These are phyloP conservation scores for Coriolopsis trogii DNA, from an alignment of 1,284 basidiomycete species.

Conservation along the genomic window DNA sequence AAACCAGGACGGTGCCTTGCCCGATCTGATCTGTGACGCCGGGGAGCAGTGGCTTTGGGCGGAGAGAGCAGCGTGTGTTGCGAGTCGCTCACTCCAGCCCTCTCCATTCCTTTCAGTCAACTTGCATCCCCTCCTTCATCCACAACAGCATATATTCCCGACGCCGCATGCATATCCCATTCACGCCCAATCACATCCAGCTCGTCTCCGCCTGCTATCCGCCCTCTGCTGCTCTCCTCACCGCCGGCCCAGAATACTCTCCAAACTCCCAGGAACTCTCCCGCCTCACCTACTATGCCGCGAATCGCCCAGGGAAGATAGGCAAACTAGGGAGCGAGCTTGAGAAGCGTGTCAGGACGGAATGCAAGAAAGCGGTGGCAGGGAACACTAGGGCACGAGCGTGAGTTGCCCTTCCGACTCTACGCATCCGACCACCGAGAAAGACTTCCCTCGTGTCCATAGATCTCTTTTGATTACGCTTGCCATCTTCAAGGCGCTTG, in stretches of 20 bases:
- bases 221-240: slow-evolving; percentile 74
- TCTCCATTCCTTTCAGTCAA: slow-evolving; percentile 23
- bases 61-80: slow-evolving; percentile 1
- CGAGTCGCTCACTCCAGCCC: slow-evolving; percentile 2
- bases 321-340: slow-evolving; percentile 85
- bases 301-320: slow-evolving; percentile 89
- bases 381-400: slow-evolving; percentile 82
- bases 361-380: slow-evolving; percentile 68
- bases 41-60: background rate
- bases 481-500: slow-evolving; percentile 81
- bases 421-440: background rate
- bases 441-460: slow-evolving; percentile 9
- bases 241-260: slow-evolving; percentile 78
- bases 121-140: slow-evolving; percentile 15
- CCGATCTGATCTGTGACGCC: slow-evolving; percentile 7
- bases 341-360: slow-evolving; percentile 74
- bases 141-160: slow-evolving; percentile 1
- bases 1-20: background rate
- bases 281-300: slow-evolving; percentile 90
- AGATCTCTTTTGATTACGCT: slow-evolving; percentile 89
- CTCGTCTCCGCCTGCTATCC: slow-evolving; percentile 94
- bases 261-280: slow-evolving; percentile 92
- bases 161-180: slow-evolving; percentile 53
- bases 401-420: slow-evolving; percentile 55
- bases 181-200: slow-evolving; percentile 84